Evolutionary conservation across 148 eudicot genomes (phyloP).

Genomic region (Chenopodium berlandieri): DNA sequence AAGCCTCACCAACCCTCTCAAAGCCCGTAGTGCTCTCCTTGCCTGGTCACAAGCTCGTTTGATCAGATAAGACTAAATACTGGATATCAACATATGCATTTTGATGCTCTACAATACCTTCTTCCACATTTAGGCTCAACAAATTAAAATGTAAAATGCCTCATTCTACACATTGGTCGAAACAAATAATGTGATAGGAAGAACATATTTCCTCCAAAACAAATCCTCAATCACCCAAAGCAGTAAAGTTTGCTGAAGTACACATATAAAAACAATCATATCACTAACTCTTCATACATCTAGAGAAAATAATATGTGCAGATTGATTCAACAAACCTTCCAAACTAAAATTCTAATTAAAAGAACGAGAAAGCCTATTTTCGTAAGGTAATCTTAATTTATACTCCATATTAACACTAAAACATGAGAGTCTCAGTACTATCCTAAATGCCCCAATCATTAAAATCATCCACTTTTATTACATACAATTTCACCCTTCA

Average conservation of each 20-base stretch:
- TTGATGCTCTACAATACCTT: not conserved
- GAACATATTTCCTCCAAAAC: not conserved
- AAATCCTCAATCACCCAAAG: not conserved
- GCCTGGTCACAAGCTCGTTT: slow-evolving; percentile 40
- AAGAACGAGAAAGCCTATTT: too few species aligned
- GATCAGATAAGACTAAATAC: not conserved
- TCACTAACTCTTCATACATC: not conserved
- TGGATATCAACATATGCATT: not conserved
- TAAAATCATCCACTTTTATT: too few species aligned
- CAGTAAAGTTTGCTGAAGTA: not conserved
- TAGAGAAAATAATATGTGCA: too few species aligned
- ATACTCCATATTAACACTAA: too few species aligned
- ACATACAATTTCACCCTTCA: too few species aligned
- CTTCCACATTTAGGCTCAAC: not conserved
- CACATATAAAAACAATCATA: not conserved
- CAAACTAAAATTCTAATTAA: too few species aligned
- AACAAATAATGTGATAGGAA: not conserved
- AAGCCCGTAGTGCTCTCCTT: slow-evolving; percentile 76
- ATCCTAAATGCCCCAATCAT: too few species aligned
- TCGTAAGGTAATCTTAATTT: too few species aligned
- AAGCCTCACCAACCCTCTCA: slow-evolving; percentile 87
- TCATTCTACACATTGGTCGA: not conserved
- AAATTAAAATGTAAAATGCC: not conserved
- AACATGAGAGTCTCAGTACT: too few species aligned
- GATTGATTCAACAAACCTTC: too few species aligned